Evolutionary conservation across 2,329 filamentous ascomycete species (phyloP).

Genomic region (Aspergillus vadensis): DNA sequence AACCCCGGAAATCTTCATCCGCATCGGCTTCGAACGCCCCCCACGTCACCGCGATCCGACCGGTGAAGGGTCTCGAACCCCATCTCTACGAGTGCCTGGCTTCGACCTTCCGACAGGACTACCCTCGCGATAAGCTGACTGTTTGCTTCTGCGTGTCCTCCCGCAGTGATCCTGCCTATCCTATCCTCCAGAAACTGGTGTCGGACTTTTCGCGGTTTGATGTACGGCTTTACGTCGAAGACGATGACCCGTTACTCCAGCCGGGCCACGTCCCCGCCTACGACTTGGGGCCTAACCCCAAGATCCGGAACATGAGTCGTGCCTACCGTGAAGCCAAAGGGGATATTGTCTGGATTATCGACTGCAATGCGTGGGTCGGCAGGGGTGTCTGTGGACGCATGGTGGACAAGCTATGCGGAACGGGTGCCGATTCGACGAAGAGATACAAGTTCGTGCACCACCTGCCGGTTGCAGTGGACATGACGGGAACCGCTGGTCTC

Average conservation of each 20-base stretch:
- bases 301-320: constrained; percentile 93
- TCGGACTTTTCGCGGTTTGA: constrained; percentile 72
- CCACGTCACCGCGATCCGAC: constrained; percentile 86
- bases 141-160: constrained; percentile 81
- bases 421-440: constrained; percentile 47
- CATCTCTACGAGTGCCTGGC: constrained; percentile 89
- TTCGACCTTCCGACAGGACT: constrained; percentile 79
- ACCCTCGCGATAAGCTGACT: constrained; percentile 73
- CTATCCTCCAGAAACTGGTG: constrained; percentile 70
- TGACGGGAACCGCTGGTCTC: constrained; percentile 39
- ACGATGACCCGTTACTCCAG: constrained; percentile 73
- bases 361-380: constrained; percentile 94
- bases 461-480: constrained; percentile 84
- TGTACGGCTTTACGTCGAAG: constrained; percentile 74
- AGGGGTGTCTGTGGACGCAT: constrained; percentile 79
- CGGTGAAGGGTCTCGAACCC: constrained; percentile 89
- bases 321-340: constrained; percentile 86
- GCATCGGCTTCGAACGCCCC: constrained; percentile 58
- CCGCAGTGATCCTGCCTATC: constrained; percentile 72
- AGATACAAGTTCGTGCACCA: constrained; percentile 92
- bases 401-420: constrained; percentile 83
- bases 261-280: constrained; percentile 51
- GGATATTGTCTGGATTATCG: constrained; percentile 90
- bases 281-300: constrained; percentile 90
- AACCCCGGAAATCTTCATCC: constrained; percentile 47